A percentile compares a stretch with the other conserved stretches of the same genome.
Conservation (phyloP, 139 green algal species). For the Parachlorella kessleri region DNA sequence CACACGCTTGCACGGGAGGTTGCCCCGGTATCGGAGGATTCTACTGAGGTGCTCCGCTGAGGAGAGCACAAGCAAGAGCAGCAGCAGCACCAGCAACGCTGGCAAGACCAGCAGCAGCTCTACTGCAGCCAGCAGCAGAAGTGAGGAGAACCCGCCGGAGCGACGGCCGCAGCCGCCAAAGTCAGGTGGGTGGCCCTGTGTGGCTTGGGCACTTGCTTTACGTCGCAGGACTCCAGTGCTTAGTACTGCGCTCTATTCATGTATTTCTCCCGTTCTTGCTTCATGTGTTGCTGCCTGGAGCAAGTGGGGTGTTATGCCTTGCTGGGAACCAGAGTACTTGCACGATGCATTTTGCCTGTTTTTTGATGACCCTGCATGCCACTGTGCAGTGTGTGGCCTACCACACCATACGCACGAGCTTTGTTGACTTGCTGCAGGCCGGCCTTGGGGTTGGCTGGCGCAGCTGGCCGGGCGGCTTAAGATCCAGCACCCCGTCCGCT, state of each 20-base stretch:
- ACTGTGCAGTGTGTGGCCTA: too few relatives aligned
- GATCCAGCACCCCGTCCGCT: constrained; percentile 31
- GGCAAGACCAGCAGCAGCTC: not conserved
- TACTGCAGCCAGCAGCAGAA: not conserved
- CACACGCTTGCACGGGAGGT: constrained; percentile 67
- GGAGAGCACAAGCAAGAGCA: not conserved
- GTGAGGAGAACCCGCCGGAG: not conserved
- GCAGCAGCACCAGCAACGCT: not conserved
- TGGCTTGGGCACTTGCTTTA: too few relatives aligned
- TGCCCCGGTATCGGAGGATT: constrained; percentile 78
- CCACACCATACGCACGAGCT: too few relatives aligned
- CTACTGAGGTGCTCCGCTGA: not conserved
- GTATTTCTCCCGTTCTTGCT: too few relatives aligned
- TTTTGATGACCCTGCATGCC: too few relatives aligned
- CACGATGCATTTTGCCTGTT: too few relatives aligned
- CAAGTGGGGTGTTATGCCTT: too few relatives aligned
- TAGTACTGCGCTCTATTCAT: too few relatives aligned
- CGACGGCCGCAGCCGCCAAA: not conserved
- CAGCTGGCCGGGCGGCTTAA: not conserved
- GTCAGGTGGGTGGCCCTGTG: not conserved
- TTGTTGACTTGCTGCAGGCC: too few relatives aligned
- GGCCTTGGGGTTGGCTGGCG: not conserved
- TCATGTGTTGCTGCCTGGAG: too few relatives aligned
- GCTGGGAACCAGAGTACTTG: too few relatives aligned
- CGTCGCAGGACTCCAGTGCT: too few relatives aligned